Evolutionary conservation across 768 basidiomycete genomes (phyloP).

Genomic region (Sutorius australiensis): DNA sequence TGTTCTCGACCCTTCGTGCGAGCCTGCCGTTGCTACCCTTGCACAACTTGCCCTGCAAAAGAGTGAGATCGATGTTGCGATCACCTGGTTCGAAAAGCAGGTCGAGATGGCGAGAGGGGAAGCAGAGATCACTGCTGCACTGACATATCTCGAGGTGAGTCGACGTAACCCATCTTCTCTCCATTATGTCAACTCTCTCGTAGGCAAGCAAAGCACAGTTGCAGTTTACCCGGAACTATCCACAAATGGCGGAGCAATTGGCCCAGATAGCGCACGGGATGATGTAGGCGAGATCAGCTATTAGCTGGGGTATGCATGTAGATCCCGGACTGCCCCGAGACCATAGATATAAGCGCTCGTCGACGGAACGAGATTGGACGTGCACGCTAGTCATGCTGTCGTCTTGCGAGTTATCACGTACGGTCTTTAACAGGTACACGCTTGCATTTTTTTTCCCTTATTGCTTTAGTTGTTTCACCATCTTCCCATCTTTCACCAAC

Average conservation of each 20-base stretch:
- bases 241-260: conserved; percentile 75
- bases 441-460: conserved; percentile 1
- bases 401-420: conserved; percentile 4
- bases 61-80: conserved; percentile 80
- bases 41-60: conserved; percentile 93
- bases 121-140: conserved; percentile 73
- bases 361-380: conserved; percentile 1
- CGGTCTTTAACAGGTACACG: conserved; percentile 3
- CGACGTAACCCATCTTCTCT: neutral
- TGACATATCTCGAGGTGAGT: conserved; percentile 77
- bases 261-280: conserved; percentile 43
- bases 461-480: neutral
- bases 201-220: conserved; percentile 82
- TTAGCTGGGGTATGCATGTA: conserved; percentile 12
- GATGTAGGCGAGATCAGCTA: conserved; percentile 22
- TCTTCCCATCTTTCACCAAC: neutral
- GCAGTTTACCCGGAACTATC: conserved; percentile 80
- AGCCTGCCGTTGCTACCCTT: conserved; percentile 92
- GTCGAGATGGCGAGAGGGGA: conserved; percentile 86
- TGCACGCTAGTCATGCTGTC: neutral
- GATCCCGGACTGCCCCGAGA: conserved; percentile 9
- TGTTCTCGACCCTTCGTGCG: conserved; percentile 86
- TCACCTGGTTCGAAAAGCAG: conserved; percentile 82
- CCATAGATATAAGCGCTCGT: conserved; percentile 8
- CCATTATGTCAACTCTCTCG: neutral